A percentile compares a stretch with the other conserved stretches of the same genome.
Evolutionary conservation across 768 basidiomycete genomes (phyloP).

Genomic region (Tylopilus rubrobrunneus): DNA sequence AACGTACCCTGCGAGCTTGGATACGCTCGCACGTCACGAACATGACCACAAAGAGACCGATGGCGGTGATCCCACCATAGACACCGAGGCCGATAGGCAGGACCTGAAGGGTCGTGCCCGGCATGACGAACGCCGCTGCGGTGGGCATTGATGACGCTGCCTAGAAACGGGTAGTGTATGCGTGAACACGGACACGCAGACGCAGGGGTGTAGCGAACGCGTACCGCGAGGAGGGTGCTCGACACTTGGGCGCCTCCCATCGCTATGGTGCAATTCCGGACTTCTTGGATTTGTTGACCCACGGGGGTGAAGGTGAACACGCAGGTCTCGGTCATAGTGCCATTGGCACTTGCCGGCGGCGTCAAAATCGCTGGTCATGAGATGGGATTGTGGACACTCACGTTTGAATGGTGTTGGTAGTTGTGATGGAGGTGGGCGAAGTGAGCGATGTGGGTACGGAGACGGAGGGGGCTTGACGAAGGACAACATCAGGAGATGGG

Average conservation of each 20-base stretch:
- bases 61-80: constrained; percentile 81
- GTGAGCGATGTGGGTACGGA: constrained; percentile 21
- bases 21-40: constrained; percentile 86
- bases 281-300: constrained; percentile 51
- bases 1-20: constrained; percentile 74
- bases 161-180: neutral
- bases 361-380: neutral
- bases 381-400: constrained; percentile 24
- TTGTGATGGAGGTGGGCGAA: constrained; percentile 35
- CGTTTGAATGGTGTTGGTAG: constrained; percentile 37
- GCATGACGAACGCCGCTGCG: constrained; percentile 50
- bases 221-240: constrained; percentile 12
- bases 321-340: constrained; percentile 56
- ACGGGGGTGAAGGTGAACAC: constrained; percentile 51
- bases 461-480: constrained; percentile 21
- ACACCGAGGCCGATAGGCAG: constrained; percentile 81
- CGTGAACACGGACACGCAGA: neutral
- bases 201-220: neutral
- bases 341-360: constrained; percentile 37
- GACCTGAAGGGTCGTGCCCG: constrained; percentile 70
- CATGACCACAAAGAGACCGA: constrained; percentile 76
- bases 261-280: constrained; percentile 47
- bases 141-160: constrained; percentile 21
- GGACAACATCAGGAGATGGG: constrained; percentile 20
- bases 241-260: constrained; percentile 18